Conservation (phyloP, 371 early-diverging fungal genomes). For the Mortierella sp. region DNA sequence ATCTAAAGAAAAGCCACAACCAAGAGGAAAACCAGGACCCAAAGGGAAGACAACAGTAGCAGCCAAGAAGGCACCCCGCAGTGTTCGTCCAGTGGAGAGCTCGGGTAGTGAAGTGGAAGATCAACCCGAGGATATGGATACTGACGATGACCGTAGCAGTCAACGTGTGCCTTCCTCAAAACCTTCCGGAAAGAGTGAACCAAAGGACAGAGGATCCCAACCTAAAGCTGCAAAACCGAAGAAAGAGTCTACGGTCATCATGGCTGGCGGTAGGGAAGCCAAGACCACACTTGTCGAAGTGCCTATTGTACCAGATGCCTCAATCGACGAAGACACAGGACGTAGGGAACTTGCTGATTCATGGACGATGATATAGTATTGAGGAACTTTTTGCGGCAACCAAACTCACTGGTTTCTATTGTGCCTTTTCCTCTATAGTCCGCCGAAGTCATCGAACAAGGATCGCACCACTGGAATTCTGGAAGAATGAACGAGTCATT, state of each 20-base stretch:
- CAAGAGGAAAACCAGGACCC: no score
- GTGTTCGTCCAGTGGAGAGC: no score
- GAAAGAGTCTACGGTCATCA: no score
- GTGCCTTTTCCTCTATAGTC: slow-evolving; percentile 14
- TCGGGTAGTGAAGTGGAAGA: background rate
- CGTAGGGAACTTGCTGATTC: slow-evolving; percentile 10
- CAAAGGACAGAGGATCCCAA: background rate
- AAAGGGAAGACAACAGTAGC: no score
- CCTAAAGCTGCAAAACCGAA: background rate
- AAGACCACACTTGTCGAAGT: slow-evolving; percentile 13
- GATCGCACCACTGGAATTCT: slow-evolving; percentile 39
- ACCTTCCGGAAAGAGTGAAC: background rate
- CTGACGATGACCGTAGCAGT: slow-evolving; percentile 9
- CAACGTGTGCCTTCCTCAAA: background rate
- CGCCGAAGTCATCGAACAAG: slow-evolving; percentile 38
- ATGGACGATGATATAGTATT: no score
- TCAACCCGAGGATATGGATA: background rate
- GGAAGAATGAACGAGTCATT: slow-evolving; percentile 44
- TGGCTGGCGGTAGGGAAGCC: no score
- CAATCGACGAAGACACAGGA: slow-evolving; percentile 11
- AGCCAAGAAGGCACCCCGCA: no score
- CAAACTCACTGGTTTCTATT: background rate
- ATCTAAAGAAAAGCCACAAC: no score
- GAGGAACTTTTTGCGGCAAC: no score
- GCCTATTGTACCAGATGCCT: slow-evolving; percentile 42